Conservation (phyloP, 257 asterid species). For the Fraxinus americana region DNA sequence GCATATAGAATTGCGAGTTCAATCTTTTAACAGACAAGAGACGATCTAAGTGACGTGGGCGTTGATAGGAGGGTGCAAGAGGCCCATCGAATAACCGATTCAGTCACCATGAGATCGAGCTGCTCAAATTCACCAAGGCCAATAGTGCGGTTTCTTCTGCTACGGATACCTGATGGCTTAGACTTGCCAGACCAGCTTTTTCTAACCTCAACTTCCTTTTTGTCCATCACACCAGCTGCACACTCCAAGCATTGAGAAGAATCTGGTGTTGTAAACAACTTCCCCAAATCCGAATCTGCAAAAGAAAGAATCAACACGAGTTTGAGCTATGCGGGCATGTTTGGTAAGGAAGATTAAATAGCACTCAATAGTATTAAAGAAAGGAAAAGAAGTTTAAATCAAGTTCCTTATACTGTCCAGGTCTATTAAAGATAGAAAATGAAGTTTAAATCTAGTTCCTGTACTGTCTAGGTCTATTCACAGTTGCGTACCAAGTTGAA, state of each 20-base stretch:
- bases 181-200: slow-evolving; percentile 29
- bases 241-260: slow-evolving; percentile 22
- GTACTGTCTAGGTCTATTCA: too few species aligned
- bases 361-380: too few species aligned
- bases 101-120: slow-evolving; percentile 58
- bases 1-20: slow-evolving; percentile 10
- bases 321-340: too few species aligned
- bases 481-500: too few species aligned
- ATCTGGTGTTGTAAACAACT: slow-evolving; percentile 29
- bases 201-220: slow-evolving; percentile 33
- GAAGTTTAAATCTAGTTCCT: too few species aligned
- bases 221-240: slow-evolving; percentile 30
- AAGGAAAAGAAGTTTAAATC: too few species aligned
- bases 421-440: too few species aligned
- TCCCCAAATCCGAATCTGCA: slow-evolving; percentile 28
- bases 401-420: too few species aligned
- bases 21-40: slow-evolving; percentile 60
- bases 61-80: slow-evolving; percentile 72
- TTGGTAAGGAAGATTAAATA: too few species aligned
- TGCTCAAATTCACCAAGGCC: slow-evolving; percentile 67
- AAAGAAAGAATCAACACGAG: too few species aligned
- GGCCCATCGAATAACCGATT: slow-evolving; percentile 82
- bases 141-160: slow-evolving; percentile 71
- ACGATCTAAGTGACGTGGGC: slow-evolving; percentile 64
- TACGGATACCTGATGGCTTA: slow-evolving; percentile 44